Evolutionary conservation across 352 stramenopile genomes (phyloP).

Genomic region (Globisporangium spiculum): DNA sequence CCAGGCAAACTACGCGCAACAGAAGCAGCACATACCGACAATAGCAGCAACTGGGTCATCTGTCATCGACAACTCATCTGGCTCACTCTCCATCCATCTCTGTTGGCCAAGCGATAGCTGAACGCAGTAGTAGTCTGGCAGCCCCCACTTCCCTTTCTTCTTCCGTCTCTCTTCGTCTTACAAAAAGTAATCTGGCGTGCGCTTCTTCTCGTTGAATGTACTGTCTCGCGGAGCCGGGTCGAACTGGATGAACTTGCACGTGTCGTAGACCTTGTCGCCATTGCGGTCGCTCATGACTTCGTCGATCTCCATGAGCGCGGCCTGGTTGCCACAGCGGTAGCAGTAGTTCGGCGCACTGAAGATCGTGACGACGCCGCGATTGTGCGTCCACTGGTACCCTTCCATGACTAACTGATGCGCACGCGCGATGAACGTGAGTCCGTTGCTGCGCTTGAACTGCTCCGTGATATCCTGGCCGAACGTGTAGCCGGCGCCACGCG

Average conservation of each 20-base stretch:
- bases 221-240: constrained; percentile 88
- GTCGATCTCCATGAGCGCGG: constrained; percentile 94
- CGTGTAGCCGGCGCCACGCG: constrained; percentile 82
- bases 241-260: constrained; percentile 93
- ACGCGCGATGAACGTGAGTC: constrained; percentile 82
- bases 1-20: constrained; percentile 8
- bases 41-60: background rate
- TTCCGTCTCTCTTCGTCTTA: constrained; percentile 31
- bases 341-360: constrained; percentile 95
- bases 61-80: no score
- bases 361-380: constrained; percentile 90
- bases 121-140: constrained; percentile 1
- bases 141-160: background rate
- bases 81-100: no score
- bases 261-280: constrained; percentile 89
- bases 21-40: constrained; percentile 6
- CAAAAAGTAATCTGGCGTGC: constrained; percentile 91
- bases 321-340: constrained; percentile 96
- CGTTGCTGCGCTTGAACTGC: constrained; percentile 90
- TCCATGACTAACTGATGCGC: constrained; percentile 93
- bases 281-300: constrained; percentile 87
- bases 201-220: constrained; percentile 91
- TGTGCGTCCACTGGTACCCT: constrained; percentile 92
- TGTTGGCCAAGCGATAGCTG: background rate
- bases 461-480: constrained; percentile 88